Evolutionary conservation across 1,139 yeast species (phyloP), one percentile per base, ranked within the genome.

Genomic region (Pichia sp.): DNA sequence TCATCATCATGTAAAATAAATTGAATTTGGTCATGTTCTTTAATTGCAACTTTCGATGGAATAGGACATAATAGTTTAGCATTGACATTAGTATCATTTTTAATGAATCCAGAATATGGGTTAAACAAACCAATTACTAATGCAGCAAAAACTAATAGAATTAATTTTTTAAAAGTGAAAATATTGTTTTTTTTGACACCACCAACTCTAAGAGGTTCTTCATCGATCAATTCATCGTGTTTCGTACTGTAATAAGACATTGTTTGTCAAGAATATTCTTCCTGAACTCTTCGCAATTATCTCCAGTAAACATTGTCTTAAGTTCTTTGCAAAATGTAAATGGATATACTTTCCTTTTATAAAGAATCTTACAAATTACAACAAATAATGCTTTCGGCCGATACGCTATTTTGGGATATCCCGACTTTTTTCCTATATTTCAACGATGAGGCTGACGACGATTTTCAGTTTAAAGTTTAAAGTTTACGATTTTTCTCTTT

Each of bases 1-100:
- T 55, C 51, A 11, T 66, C 59, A 52, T 76, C 76, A 39, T 63
- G 41, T 9, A 67, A 46, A 39, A 68, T 64, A 23, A 43, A 50
- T 23, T 58, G 51, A 30, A 54, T 45, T 3, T 42, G 35, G 2
- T 54, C 53, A 25, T 37, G 47, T 36, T 49, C 54, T n/a, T 44
- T 35, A 8, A 57, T 52, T 30, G 47, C 44, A 26, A 57, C 41
- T 33, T 54, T 55, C 6, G 47, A 49, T 35, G 51, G 55, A 6
- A 55, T 35, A 16, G 60, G 61, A 44, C 63, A 59, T 23, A 53
- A 29, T 29, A 54, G 41, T 29, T 43, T 52, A 27, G 10, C 6
- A 12, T 37, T 23, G 6, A 20, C 20, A 27, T 7, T 8, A 6
- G 28, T 9, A 8, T 20, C 9, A 3, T 8, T 9, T 11, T n/a